Base-by-base conservation (phyloP, 208 protist species). In the Novymonas esmeraldas region DNA sequence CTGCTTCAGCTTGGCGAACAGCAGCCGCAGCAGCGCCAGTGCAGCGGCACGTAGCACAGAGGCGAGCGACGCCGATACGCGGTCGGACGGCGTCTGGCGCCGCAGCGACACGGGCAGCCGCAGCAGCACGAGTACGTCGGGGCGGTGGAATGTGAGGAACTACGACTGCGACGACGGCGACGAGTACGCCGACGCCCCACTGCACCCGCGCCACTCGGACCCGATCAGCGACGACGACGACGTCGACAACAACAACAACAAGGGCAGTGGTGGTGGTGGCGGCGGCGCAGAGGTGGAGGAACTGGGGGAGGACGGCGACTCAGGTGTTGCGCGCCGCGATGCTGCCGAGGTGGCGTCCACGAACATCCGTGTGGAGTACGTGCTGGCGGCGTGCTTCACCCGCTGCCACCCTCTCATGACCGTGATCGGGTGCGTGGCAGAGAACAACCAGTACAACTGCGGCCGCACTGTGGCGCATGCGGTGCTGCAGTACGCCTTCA, bases 341-440 rank as follows among this genome's bases (percentile, higher is more conserved):
- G 20, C 39, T 24, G 50, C 44, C 26, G 29, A 49, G 31, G 28
- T 54, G 31, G 49, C 41, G 36, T 34, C 69, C 2, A 54, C 64
- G 7, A 64, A 67, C 44, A 71, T 86, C 22, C 68, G 77, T 13
- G 78, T 87, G 28, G 77, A 84, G 74, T 87, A 87, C 70, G 63
- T 87, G 20, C 59, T 87, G 13, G 81, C 76, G 7, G 62, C 76
- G 6, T 81, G 73, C 64, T 87, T 87, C 45, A 81, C 73, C 26
- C 75, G 65, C 7, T 83, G 73, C 51, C 81, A 81, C 56, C 65
- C 81, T 3, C 70, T 87, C 49, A 80, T 82, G 81, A 84, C 77
- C 11, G 73, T 87, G 10, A 80, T 87, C 20, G 81, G 81, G 10
- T 55, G 42, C 34, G 70, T 87, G 0, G 77, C 81, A 0, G 77